phyloP scores from a whole-genome alignment of 345 rosid genomes.

The Acer saccharum region DNA sequence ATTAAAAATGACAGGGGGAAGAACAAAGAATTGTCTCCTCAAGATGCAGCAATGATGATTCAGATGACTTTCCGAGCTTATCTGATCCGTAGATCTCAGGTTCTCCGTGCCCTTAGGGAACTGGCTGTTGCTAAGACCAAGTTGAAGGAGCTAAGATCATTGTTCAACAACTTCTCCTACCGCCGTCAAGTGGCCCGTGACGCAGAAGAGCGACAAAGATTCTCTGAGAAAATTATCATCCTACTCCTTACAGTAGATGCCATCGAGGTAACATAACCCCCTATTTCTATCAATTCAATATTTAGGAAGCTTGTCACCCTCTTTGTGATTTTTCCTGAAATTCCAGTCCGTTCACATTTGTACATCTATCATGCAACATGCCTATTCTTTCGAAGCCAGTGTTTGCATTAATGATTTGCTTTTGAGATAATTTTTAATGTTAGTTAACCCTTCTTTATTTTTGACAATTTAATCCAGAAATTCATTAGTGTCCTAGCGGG shows the following conservation, averaged over 20 bases:
- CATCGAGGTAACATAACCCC: conserved; percentile 67
- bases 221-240: conserved; percentile 84
- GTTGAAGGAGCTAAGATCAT: conserved; percentile 80
- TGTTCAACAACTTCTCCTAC: conserved; percentile 80
- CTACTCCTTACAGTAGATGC: conserved; percentile 93
- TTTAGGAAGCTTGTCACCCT: not conserved
- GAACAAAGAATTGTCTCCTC: conserved; percentile 69
- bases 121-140: conserved; percentile 89
- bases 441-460: not conserved
- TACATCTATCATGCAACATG: not conserved
- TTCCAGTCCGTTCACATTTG: not conserved
- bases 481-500: no score
- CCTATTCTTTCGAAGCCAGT: not conserved
- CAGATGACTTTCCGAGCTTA: conserved; percentile 83
- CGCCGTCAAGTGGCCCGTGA: conserved; percentile 68
- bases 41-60: conserved; percentile 82
- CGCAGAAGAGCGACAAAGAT: conserved; percentile 85
- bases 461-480: not conserved
- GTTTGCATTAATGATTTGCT: not conserved
- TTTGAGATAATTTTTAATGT: not conserved
- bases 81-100: conserved; percentile 72
- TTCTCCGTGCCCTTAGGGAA: conserved; percentile 88
- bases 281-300: not conserved
- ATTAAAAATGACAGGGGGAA: conserved; percentile 65
- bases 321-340: not conserved